Evolutionary conservation across 768 basidiomycete genomes (phyloP).

Genomic region (Scleroderma bovista): DNA sequence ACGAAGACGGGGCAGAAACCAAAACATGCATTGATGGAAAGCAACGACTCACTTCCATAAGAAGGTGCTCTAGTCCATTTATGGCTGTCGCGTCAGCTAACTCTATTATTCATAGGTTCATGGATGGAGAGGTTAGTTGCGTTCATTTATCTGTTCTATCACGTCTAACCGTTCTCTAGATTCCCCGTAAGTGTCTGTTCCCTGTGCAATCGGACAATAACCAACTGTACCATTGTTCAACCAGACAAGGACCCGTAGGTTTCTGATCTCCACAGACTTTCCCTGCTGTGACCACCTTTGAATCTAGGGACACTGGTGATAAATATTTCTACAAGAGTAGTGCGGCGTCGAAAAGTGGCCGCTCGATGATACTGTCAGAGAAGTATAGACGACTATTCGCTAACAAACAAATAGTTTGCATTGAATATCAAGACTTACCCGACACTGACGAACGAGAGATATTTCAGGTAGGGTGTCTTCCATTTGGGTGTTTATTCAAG

Average conservation of each 20-base stretch:
- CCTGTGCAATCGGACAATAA: background rate
- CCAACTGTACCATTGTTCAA: background rate
- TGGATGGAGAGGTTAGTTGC: constrained; percentile 59
- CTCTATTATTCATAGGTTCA: constrained; percentile 40
- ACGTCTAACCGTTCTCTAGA: constrained; percentile 32
- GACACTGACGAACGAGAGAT: constrained; percentile 61
- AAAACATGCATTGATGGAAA: constrained; percentile 78
- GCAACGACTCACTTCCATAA: constrained; percentile 72
- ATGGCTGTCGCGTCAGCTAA: background rate
- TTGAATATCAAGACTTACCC: constrained; percentile 63
- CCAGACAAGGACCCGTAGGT: constrained; percentile 45
- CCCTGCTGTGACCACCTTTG: background rate
- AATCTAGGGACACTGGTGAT: constrained; percentile 23
- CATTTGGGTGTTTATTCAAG: background rate
- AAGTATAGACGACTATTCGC: constrained; percentile 55
- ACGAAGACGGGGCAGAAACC: constrained; percentile 59
- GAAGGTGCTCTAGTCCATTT: constrained; percentile 40
- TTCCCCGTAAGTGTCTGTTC: constrained; percentile 42
- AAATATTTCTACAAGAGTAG: constrained; percentile 48
- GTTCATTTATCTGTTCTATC: background rate
- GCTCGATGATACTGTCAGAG: constrained; percentile 41
- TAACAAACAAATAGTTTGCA: constrained; percentile 74
- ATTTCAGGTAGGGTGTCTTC: constrained; percentile 51
- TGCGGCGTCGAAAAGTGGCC: constrained; percentile 1
- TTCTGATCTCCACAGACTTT: background rate